Percentiles rank a stretch among this genome's conserved stretches.
phyloP scores from a whole-genome alignment of 1,284 basidiomycete genomes.

The Marasmius fiardii region DNA sequence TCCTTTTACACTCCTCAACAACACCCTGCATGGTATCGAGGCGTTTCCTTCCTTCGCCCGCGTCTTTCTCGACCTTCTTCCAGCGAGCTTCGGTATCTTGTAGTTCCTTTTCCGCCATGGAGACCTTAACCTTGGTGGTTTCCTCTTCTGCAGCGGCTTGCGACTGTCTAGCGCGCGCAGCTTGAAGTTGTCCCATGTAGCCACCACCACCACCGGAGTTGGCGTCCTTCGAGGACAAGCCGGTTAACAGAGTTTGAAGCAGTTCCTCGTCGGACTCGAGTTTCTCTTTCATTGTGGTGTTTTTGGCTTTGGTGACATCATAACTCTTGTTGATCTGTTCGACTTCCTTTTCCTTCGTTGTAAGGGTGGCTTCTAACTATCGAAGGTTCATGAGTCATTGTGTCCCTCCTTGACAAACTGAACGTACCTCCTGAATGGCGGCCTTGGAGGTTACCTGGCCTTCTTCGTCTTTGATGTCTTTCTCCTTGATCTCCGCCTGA shows the following conservation, averaged over 20 bases:
- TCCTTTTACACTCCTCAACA: slow-evolving; percentile 54
- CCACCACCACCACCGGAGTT: slow-evolving; percentile 71
- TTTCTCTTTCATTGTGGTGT: slow-evolving; percentile 61
- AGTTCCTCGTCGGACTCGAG: slow-evolving; percentile 85
- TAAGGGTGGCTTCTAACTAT: slow-evolving; percentile 56
- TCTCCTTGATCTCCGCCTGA: slow-evolving; percentile 82
- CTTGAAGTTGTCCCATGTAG: slow-evolving; percentile 95
- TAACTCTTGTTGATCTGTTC: slow-evolving; percentile 60
- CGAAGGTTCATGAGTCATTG: neutral
- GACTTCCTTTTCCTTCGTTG: slow-evolving; percentile 59
- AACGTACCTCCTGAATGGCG: slow-evolving; percentile 60
- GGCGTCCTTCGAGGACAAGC: slow-evolving; percentile 72
- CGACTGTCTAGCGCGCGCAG: slow-evolving; percentile 76
- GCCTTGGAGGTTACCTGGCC: slow-evolving; percentile 56
- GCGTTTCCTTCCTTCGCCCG: slow-evolving; percentile 70
- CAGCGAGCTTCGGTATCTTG: slow-evolving; percentile 76
- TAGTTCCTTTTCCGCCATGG: slow-evolving; percentile 80
- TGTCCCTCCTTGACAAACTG: slow-evolving; percentile 2
- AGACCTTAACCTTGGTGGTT: slow-evolving; percentile 77
- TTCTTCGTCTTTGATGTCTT: slow-evolving; percentile 80
- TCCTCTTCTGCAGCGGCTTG: slow-evolving; percentile 85
- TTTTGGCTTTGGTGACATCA: slow-evolving; percentile 69
- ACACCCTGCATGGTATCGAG: slow-evolving; percentile 61
- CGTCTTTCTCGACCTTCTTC: slow-evolving; percentile 85
- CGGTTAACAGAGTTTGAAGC: slow-evolving; percentile 93